Base-by-base conservation (phyloP, 192 early-diverging fungal species). In the Backusella psychrophila region DNA sequence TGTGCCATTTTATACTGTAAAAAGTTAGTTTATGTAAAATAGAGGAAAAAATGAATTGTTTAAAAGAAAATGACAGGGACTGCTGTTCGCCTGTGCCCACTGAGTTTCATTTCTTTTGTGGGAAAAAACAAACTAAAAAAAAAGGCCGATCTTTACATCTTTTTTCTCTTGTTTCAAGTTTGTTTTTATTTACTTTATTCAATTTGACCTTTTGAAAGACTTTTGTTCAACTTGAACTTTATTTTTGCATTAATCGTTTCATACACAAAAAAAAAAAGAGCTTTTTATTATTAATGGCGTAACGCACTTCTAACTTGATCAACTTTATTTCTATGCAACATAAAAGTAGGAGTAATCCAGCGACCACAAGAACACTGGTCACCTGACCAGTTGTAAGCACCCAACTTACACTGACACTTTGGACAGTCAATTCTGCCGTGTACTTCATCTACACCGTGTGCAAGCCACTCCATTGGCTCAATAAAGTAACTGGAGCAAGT, bases 381-480 rank as follows among this genome's bases (percentile, higher is more conserved):
- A 73, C 91, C 91, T 14, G 94, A 85, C 94, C 94, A 96, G 81
- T 88, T 93, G 77, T 89, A 96, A 1, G 91, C 83, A 0, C 94
- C 94, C 52, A 96, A 81, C 78, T 96, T 96, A 31, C 91, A 84
- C 35, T 87, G 80, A 72, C 94, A 96, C 79, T 93, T 94, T 14
- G 93, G 94, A 70, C 94, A 96, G 33, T 85, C 78, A 31, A 96
- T 90, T 69, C 89, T 88, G 71, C 91, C 93, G 36, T 93, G 88
- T 3, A 94, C 38, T 31, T 82, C 74, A 52, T 90, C 84, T 11
- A 81, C 69, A 19, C 88, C 68, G 29, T 85, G 87, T n/a, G 87
- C 80, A 78, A 96, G 94, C 94, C 94, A 96, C 74, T 92, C 90
- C 85, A 93, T 89, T 15, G 92, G 91, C 78, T 96, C 94, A 53